phyloP scores from a whole-genome alignment of 2,329 filamentous ascomycete species.

The Sporothrix phasma region DNA sequence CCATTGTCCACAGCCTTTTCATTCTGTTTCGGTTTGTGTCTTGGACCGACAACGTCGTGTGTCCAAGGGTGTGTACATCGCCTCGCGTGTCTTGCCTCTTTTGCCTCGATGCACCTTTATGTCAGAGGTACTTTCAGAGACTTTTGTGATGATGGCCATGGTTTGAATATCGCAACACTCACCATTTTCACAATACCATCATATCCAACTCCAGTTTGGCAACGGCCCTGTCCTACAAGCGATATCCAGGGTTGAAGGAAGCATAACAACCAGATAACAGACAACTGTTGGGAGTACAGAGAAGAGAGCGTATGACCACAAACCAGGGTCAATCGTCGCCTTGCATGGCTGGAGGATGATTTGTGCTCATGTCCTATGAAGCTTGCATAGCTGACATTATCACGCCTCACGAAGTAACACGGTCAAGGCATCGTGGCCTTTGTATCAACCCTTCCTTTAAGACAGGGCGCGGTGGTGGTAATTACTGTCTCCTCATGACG shows the following conservation, averaged over 20 bases:
- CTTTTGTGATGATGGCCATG: too few species aligned
- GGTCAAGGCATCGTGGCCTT: neutral
- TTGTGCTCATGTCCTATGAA: neutral
- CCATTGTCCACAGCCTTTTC: neutral
- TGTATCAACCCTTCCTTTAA: too few species aligned
- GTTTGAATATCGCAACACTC: neutral
- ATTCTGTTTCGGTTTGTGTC: neutral
- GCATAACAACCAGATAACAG: too few species aligned
- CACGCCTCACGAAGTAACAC: neutral
- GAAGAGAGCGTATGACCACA: neutral
- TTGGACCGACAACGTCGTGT: too few species aligned
- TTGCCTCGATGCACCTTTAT: neutral
- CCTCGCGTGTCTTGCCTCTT: neutral
- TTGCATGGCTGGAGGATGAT: neutral
- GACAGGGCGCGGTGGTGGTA: too few species aligned
- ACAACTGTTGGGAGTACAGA: neutral
- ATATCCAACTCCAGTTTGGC: neutral
- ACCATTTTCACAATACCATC: neutral
- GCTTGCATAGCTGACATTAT: neutral
- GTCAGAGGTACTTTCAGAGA: neutral
- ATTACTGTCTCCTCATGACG: too few species aligned
- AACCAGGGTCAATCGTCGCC: neutral
- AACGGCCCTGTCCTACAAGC: neutral
- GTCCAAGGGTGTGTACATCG: neutral
- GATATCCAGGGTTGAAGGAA: neutral